Evolutionary conservation across 805 yeast genomes (phyloP), one percentile per base, ranked within the genome.

Genomic region (Wickerhamiella domercqiae): DNA sequence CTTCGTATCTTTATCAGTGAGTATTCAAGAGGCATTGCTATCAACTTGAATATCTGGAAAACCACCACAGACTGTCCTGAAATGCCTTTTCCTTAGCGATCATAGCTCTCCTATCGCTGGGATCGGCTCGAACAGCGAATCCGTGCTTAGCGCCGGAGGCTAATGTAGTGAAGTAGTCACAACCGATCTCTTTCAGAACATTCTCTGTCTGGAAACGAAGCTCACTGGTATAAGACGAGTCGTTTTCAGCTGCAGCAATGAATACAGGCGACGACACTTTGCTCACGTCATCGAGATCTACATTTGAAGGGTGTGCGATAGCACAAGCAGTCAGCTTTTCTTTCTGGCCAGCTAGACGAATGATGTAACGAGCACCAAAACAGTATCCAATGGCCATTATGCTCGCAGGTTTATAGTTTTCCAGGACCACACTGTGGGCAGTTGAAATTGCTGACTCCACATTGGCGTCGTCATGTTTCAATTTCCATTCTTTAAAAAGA

Each of bases 221-320:
- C 38, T 80, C 90, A 0, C 55, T 55, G 3, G 83, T 52, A 68
- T 76, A 86, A 36, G 67, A 60, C 0, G 50, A 36, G 55, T 86
- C 96, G 14, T 44, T 56, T 60, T 80, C 82, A 35, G 94, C 93
- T 39, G 80, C 80, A 16, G 80, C 66, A 46, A 84, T 74, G 45
- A 75, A 46, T 21, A 86, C 32, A 17, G 93, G 93, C 43, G 58
- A 60, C 45, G 65, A 70, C 47, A 86, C 55, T 1, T 61, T 67
- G 37, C 64, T 69, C 34, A 82, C 65, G 50, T 79, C 93, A 28
- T 73, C 84, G 25, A 67, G 65, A 11, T 65, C 42, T 13, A 80
- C 75, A 43, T 77, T 67, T 2, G 93, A 77, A 4, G 96, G 95
- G 59, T 86, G 96, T 5, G 90, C 90, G 44, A 71, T 57, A 13